These are phyloP conservation scores for Ceratobasidium sp. DNA, from an alignment of 1,284 basidiomycete genomes.

Conservation along the genomic window DNA sequence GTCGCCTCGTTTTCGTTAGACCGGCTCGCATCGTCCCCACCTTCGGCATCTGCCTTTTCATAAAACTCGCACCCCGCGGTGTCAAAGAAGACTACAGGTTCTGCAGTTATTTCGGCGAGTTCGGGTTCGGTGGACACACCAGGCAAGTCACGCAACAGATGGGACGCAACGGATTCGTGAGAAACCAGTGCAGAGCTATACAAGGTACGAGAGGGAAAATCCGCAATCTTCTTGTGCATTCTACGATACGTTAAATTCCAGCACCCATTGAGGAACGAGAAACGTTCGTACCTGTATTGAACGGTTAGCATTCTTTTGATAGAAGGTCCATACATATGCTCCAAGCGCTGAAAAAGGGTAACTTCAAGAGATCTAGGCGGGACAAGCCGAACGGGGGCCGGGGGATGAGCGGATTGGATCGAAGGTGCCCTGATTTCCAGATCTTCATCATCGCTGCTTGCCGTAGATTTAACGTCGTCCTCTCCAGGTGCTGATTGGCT, in stretches of 20 bases:
- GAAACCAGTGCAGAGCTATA: conserved; percentile 80
- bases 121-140: conserved; percentile 64
- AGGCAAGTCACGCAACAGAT: conserved; percentile 76
- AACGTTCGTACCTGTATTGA: conserved; percentile 77
- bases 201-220: conserved; percentile 84
- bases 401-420: background rate
- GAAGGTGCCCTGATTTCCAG: background rate
- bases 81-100: conserved; percentile 91
- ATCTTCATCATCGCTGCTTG: conserved; percentile 29
- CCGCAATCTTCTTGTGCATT: conserved; percentile 87
- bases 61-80: conserved; percentile 93
- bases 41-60: conserved; percentile 65
- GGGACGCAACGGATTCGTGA: conserved; percentile 71
- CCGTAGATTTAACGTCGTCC: conserved; percentile 22
- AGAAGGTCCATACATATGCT: conserved; percentile 81
- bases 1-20: conserved; percentile 93
- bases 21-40: conserved; percentile 84
- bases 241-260: conserved; percentile 53
- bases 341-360: conserved; percentile 90
- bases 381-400: conserved; percentile 50
- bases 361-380: conserved; percentile 82
- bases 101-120: conserved; percentile 70
- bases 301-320: conserved; percentile 88
- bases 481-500: conserved; percentile 31
- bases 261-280: conserved; percentile 1